Base-by-base conservation (phyloP, 352 stramenopile genomes). In the Phytophthora litchii region DNA sequence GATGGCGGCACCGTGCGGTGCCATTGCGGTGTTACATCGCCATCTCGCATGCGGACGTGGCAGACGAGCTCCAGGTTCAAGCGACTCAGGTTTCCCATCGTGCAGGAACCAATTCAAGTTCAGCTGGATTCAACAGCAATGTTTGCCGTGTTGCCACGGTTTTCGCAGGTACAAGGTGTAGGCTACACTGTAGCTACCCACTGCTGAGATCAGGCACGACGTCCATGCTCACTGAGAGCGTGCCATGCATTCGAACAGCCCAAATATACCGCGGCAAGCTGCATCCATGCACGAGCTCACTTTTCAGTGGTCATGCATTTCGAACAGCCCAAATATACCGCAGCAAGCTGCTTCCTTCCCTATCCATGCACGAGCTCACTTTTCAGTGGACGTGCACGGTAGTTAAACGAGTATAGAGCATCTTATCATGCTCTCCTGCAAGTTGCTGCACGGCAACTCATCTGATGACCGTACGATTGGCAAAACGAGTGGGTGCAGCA, bases 81-180 rank as follows among this genome's bases (percentile, higher is more conserved):
- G 51, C 25, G 42, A 46, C 32, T 21, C 17, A 25, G 17, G 14
- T 19, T 21, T 51, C 29, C 46, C 19, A 64, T 64, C 55, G 31
- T 41, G 29, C 14, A 45, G 29, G 54, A 58, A 44, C 10, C 34
- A 56, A 47, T 56, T 54, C 48, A 65, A 45, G 20, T 56, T 66
- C 37, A 41, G 41, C 51, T 56, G 44, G 50, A 62, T 47, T 62
- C 34, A 55, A 46, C 23, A 44, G 25, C 19, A 45, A 31, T 36
- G 35, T 55, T 27, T 42, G 54, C 36, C 37, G 23, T 25, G 27
- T 46, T 48, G 45, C 41, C 12, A 20, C 32, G 32, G 32, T 16
- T 37, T 16, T 13, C 10, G 29, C 11, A 4, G 11, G 9, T 13
- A 17, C 38, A 44, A 44, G 17, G n/a, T 23, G 9, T 34, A 48